A percentile compares a stretch with the other conserved stretches of the same genome.
Evolutionary conservation across 2,329 filamentous ascomycete species (phyloP).

Genomic region (Penicillium sp.): DNA sequence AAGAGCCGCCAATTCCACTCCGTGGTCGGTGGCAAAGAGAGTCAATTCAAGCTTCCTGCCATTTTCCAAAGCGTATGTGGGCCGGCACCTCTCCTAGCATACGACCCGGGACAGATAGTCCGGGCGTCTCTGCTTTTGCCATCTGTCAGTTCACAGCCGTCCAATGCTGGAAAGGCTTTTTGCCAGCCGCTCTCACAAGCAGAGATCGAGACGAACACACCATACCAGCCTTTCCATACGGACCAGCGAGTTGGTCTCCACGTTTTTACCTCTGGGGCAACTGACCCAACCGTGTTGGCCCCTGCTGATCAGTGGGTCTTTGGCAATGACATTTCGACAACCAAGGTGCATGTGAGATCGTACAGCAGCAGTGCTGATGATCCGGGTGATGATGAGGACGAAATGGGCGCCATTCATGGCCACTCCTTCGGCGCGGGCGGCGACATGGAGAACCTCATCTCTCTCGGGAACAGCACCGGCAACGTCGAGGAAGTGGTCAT

Average conservation of each 20-base stretch:
- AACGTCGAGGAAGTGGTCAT: slow-evolving; percentile 77
- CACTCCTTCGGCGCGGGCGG: slow-evolving; percentile 32
- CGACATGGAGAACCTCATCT: slow-evolving; percentile 50
- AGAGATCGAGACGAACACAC: slow-evolving; percentile 92
- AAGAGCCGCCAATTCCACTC: slow-evolving; percentile 55
- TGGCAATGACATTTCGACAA: slow-evolving; percentile 49
- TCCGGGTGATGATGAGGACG: slow-evolving; percentile 35
- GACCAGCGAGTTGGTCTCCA: slow-evolving; percentile 79
- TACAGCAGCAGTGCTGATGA: slow-evolving; percentile 43
- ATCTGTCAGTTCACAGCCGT: slow-evolving; percentile 40
- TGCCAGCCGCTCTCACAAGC: slow-evolving; percentile 66
- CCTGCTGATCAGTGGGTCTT: slow-evolving; percentile 51
- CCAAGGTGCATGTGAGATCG: slow-evolving; percentile 48
- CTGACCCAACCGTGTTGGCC: slow-evolving; percentile 41
- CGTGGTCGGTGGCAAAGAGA: slow-evolving; percentile 57
- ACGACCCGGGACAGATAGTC: slow-evolving; percentile 47
- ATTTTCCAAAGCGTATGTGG: slow-evolving; percentile 61
- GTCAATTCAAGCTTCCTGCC: slow-evolving; percentile 65
- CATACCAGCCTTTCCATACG: slow-evolving; percentile 94
- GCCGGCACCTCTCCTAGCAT: slow-evolving; percentile 55
- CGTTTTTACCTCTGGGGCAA: slow-evolving; percentile 54
- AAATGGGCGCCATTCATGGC: slow-evolving; percentile 25
- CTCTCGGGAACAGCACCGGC: slow-evolving; percentile 53
- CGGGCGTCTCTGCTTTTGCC: slow-evolving; percentile 45
- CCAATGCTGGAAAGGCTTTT: slow-evolving; percentile 40